Percentiles rank a stretch among this genome's conserved stretches.
Conservation (phyloP, 345 rosid genomes). For the Salix viminalis region DNA sequence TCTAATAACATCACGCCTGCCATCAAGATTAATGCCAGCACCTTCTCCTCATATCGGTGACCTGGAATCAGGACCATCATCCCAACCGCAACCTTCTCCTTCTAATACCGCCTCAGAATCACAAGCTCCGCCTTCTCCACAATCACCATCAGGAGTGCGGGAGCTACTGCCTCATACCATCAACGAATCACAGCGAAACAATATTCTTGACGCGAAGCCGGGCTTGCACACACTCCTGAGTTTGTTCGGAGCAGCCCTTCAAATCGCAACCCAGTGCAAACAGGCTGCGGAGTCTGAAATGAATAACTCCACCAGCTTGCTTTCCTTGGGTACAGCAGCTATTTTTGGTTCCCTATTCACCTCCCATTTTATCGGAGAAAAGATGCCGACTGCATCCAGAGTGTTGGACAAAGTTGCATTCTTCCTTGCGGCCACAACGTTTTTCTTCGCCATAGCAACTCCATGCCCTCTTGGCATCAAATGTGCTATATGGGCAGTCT, state of each 20-base stretch:
- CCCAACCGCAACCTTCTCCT: neutral
- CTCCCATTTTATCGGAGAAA: neutral
- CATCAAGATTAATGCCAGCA: too few species aligned
- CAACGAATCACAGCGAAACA: neutral
- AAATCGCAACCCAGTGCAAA: neutral
- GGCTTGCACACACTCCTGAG: neutral
- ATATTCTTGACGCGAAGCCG: neutral
- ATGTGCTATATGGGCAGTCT: neutral
- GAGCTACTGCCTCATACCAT: too few species aligned
- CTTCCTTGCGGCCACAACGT: neutral
- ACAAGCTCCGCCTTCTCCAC: too few species aligned
- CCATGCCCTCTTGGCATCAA: neutral
- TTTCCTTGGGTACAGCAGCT: neutral
- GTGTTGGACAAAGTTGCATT: neutral
- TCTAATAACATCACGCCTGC: too few species aligned
- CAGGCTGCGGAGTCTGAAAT: neutral
- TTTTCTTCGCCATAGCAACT: neutral
- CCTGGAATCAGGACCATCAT: too few species aligned
- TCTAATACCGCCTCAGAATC: neutral
- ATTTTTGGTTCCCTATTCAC: neutral
- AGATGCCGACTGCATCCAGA: neutral
- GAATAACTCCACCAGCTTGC: neutral
- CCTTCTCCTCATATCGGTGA: too few species aligned
- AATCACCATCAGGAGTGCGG: neutral
- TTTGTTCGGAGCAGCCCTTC: neutral